Percentiles rank a stretch among this genome's conserved stretches.
Evolutionary conservation across 1,139 yeast genomes (phyloP).

Genomic region (Yamadazyma buinensis): DNA sequence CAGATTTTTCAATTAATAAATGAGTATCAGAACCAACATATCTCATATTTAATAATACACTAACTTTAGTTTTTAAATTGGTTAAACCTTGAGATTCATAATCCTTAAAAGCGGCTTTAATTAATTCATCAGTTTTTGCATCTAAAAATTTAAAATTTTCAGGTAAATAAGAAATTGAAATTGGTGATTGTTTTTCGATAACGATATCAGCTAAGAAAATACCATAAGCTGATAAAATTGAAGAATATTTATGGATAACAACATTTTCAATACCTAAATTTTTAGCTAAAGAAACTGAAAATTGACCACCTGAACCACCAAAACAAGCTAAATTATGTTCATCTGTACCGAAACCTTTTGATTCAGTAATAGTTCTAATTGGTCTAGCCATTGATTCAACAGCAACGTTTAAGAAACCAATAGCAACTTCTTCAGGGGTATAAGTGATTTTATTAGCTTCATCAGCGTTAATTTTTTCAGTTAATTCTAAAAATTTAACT

Average conservation of each 20-base stretch:
- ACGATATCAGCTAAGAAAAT: slow-evolving; percentile 45
- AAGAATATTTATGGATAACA: slow-evolving; percentile 43
- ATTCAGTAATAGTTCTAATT: slow-evolving; percentile 41
- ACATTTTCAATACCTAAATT: slow-evolving; percentile 36
- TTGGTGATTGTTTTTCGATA: slow-evolving; percentile 64
- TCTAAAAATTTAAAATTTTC: slow-evolving; percentile 21
- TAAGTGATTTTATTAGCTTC: slow-evolving; percentile 16
- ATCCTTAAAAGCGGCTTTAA: slow-evolving; percentile 27
- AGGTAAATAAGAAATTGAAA: slow-evolving; percentile 25
- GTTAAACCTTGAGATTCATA: slow-evolving; percentile 29
- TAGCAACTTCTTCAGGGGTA: slow-evolving; percentile 39
- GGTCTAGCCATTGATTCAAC: slow-evolving; percentile 48
- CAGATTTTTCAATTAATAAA: slow-evolving; percentile 51
- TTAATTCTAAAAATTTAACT: slow-evolving; percentile 28
- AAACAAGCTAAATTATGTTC: slow-evolving; percentile 44
- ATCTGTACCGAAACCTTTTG: slow-evolving; percentile 37
- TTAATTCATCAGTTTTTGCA: slow-evolving; percentile 21
- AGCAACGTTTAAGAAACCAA: slow-evolving; percentile 43
- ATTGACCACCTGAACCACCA: slow-evolving; percentile 50
- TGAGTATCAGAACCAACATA: slow-evolving; percentile 88
- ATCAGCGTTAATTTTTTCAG: slow-evolving; percentile 27
- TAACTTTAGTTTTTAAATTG: slow-evolving; percentile 33
- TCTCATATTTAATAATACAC: slow-evolving; percentile 70
- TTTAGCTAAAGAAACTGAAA: slow-evolving; percentile 36
- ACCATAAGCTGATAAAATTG: slow-evolving; percentile 43